Conservation (phyloP, 148 eudicot genomes). For the Fagopyrum esculentum region DNA sequence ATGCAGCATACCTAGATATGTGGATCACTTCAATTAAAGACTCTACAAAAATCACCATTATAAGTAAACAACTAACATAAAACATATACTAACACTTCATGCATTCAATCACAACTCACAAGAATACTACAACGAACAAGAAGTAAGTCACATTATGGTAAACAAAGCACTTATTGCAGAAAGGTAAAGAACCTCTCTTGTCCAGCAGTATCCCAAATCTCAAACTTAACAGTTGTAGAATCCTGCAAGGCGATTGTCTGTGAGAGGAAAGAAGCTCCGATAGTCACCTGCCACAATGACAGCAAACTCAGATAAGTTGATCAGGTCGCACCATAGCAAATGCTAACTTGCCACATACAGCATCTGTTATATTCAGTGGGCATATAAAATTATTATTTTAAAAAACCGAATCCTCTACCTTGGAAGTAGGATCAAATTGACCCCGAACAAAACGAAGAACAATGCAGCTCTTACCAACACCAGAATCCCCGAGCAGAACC, state of each 20-base stretch:
- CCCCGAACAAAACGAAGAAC: constrained; percentile 90
- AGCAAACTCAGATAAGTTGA: not conserved
- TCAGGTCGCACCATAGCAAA: not conserved
- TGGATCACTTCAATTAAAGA: not conserved
- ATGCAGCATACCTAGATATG: constrained; percentile 76
- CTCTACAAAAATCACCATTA: not conserved
- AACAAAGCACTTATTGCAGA: not conserved
- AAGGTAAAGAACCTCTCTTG: constrained; percentile 66
- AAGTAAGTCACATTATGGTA: not conserved
- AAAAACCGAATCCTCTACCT: constrained; percentile 33
- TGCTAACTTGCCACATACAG: not conserved
- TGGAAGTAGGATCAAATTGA: constrained; percentile 94
- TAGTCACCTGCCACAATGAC: constrained; percentile 57
- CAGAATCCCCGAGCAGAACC: constrained; percentile 69
- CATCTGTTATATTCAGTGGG: not conserved
- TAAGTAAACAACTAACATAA: not conserved
- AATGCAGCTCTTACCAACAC: constrained; percentile 80
- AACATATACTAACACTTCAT: not conserved
- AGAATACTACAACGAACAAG: not conserved
- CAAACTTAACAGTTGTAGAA: constrained; percentile 91
- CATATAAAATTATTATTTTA: not conserved
- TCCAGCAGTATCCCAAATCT: constrained; percentile 99
- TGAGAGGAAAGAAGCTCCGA: constrained; percentile 94
- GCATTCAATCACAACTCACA: not conserved
- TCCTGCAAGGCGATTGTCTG: constrained; percentile 95